These are phyloP conservation scores for Penicillium cataractarum DNA, from an alignment of 495 filamentous ascomycete species.

Conservation along the genomic window DNA sequence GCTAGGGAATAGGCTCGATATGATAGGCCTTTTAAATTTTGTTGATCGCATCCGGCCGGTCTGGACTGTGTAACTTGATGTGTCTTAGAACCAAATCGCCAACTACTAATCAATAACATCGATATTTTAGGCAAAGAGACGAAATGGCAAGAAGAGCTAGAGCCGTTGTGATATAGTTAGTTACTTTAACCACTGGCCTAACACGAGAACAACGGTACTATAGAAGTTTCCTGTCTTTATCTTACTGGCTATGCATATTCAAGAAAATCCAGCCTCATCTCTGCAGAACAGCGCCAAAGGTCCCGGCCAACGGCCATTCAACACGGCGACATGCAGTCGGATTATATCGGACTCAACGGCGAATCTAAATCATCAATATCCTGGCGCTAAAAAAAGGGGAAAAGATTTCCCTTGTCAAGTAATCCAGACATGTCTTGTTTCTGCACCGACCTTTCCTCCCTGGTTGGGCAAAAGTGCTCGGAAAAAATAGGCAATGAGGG, in stretches of 20 bases:
- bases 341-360: constrained; percentile 21
- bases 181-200: background rate
- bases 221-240: background rate
- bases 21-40: constrained; percentile 20
- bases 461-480: constrained; percentile 17
- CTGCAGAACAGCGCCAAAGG: constrained; percentile 7
- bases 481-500: constrained; percentile 18
- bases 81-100: constrained; percentile 21
- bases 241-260: constrained; percentile 1
- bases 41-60: constrained; percentile 4
- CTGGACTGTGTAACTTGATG: constrained; percentile 30
- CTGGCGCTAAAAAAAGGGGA: background rate
- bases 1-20: constrained; percentile 9
- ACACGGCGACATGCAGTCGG: constrained; percentile 13
- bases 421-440: constrained; percentile 16
- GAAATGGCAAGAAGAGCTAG: background rate
- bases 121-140: background rate
- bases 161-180: background rate
- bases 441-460: constrained; percentile 10
- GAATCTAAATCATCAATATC: background rate
- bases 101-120: too few relatives aligned
- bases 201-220: too few relatives aligned
- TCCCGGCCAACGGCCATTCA: background rate
- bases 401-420: background rate
- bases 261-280: constrained; percentile 3